Evolutionary conservation across 192 early-diverging fungal species (phyloP), one percentile per base, ranked within the genome.

Genomic region (Lobosporangium transversale): DNA sequence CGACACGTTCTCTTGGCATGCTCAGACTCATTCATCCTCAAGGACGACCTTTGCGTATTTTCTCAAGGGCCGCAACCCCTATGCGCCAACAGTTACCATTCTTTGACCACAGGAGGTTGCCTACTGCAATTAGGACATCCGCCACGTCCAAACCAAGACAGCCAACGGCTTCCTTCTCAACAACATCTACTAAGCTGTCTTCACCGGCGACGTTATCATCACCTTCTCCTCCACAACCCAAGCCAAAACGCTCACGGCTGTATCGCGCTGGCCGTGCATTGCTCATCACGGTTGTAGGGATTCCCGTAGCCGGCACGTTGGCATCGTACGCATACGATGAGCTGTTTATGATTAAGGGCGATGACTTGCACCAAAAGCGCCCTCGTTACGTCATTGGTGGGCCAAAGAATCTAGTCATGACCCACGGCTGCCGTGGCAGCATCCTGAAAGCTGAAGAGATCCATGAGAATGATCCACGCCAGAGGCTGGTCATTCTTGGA

Each of bases 401-500:
- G 2, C 48, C 65, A 10, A 85, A 85, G 62, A 75, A 84, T 30
- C 52, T 87, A 10, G 76, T 79, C 20, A 60, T 87, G 51, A 80
- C 75, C 2, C 61, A 78, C 35, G 66, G 76, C 20, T 59, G 83
- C 7, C 57, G 37, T 8, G 57, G 58, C 31, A 75, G 71, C 33
- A 51, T 75, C 50, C 51, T 75, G 10, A 75, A 75, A 24, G 84
- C 79, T 21, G 81, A 86, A 18, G 68, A 70, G 15, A 66, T 63
- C 12, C 76, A 84, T 44, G 27, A 67, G 10, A 66, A 83, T 40
- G 59, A 66, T n/a, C 58, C 80, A 29, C 81, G 80, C 48, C 80
- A 81, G 17, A 63, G 79, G 21, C 55, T 87, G 12, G 84, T 87
- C 2, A 84, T 87, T 40, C 58, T 87, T 26, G 86, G 86, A 44